A percentile compares a stretch with the other conserved stretches of the same genome.
These are phyloP conservation scores for Arthrobotrys conoides DNA, from an alignment of 2,329 filamentous ascomycete genomes.

Conservation along the genomic window DNA sequence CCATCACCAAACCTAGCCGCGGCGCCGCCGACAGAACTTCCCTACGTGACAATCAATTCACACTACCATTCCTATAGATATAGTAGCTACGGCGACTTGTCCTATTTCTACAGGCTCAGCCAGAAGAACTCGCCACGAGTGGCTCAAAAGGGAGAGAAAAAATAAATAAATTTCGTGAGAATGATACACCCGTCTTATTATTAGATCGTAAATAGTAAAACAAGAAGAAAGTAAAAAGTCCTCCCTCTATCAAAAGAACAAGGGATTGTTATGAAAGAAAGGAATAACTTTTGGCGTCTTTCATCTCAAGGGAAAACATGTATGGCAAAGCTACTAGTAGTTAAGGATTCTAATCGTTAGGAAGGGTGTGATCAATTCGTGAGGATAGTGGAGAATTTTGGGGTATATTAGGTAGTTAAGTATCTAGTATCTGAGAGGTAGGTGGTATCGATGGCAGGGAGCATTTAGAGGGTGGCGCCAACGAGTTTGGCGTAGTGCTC, in stretches of 20 bases:
- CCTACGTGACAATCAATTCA: background rate
- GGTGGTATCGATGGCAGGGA: background rate
- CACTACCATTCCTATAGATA: no score
- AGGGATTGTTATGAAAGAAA: slow-evolving; percentile 19
- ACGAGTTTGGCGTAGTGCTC: slow-evolving; percentile 95
- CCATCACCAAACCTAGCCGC: background rate
- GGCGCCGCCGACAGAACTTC: background rate
- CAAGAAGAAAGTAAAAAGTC: slow-evolving; percentile 31
- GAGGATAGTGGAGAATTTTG: slow-evolving; percentile 17
- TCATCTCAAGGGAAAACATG: slow-evolving; percentile 27
- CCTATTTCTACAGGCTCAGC: background rate
- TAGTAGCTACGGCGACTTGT: no score
- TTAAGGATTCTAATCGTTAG: slow-evolving; percentile 43
- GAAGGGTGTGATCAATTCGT: slow-evolving; percentile 28
- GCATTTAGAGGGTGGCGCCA: slow-evolving; percentile 81
- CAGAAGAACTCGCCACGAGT: background rate
- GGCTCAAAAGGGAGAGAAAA: background rate
- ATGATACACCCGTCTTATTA: slow-evolving; percentile 46
- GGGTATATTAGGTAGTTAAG: slow-evolving; percentile 16
- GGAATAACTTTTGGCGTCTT: slow-evolving; percentile 45
- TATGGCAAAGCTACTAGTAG: slow-evolving; percentile 5
- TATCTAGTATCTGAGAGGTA: background rate
- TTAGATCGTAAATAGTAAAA: slow-evolving; percentile 42
- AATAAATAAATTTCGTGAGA: slow-evolving; percentile 9
- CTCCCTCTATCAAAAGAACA: slow-evolving; percentile 28